Base-by-base conservation (phyloP, 2,329 filamentous ascomycete species). In the Xylaria arbuscula region DNA sequence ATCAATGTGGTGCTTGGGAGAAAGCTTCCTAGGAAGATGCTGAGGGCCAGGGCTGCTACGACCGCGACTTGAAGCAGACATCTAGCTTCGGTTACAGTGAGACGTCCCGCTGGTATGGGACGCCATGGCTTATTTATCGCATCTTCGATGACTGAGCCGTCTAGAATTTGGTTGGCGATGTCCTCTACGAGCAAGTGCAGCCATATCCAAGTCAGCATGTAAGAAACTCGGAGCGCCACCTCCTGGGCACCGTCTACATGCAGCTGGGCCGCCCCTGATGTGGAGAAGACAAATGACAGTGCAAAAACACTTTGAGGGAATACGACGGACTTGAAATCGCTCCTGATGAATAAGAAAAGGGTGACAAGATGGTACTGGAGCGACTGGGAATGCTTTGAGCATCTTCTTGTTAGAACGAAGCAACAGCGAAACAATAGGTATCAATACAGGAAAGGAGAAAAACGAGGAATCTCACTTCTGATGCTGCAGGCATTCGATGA, bases 261-360 rank as follows among this genome's bases (percentile, higher is more conserved):
- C 40, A 17, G 40, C 40, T 45, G 40, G 6, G 2, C 6, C 7
- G 40, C 40, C 4, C 28, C 38, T 55, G 34, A 28, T 32, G 17
- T 24, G 1, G 55, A 1, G 53, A 36, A 45, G 7, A 58, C 28
- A 9, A 58, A 13, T 1, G 40, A 47, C 2, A 65, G 24, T 15
- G 74, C 73, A 55, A 78, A 78, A 13, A 76, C 59, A 54, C 53
- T 73, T 32, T 78, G 77, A 1, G 76, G 77, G 0, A 72, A 6
- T 3, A 78, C 65, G 3, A 78, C 71, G 9, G 75, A 77, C 53
- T 78, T 78, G 71, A 77, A 73, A 19, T 78, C 77, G 55, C 75
- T 74, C 45, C 70, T 77, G 0, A 75, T 78, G 36, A 78, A 78
- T 24, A 68, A 24, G 36, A 40, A 61, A 15, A 64, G 15, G n/a